Base-by-base conservation (phyloP, 2,329 filamentous ascomycete species). In the Scortechinia acanthostroma region DNA sequence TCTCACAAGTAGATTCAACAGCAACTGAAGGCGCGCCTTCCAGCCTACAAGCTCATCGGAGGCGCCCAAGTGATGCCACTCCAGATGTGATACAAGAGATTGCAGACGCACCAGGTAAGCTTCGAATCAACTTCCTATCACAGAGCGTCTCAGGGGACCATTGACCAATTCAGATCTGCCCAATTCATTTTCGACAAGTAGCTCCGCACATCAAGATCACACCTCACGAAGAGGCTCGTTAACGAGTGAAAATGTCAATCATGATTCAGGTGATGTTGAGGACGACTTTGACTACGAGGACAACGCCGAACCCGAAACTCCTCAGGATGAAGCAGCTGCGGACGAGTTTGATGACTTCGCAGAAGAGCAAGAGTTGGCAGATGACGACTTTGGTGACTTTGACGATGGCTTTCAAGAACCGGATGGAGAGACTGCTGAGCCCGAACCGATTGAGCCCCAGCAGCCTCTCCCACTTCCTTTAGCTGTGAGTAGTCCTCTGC, bases 271-370 rank as follows among this genome's bases (percentile, higher is more conserved):
- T 50, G 73, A 71, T 35, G 78, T 77, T 56, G 76, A 71, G 19
- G 76, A 80, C 53, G 77, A 80, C 49, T 75, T 77, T 61, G 76
- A 82, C 57, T 77, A 80, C 49, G 81, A 52, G 50, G 50, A 48
- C 15, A 45, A 46, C 45, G 33, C 50, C 45, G 46, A 50, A 42
- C 50, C 82, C 51, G 75, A 79, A 54, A 77, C 80, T 54, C 76
- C 74, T 43, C 73, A 68, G 46, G 70, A 70, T 51, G 71, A 66
- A 16, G 70, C 68, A 21, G 76, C 83, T 64, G 78, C 64, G 30
- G 68, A 80, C 55, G 83, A 87, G 55, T 89, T 88, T 62, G 82
- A 86, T 57, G 85, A 83, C 52, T 79, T 80, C 59, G 77, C 76
- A 44, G 81, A 74, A 53, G 72, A 71, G 42, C 69, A 71, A 47